Base-by-base conservation (phyloP, 768 basidiomycete genomes). In the Boletellus sp. region DNA sequence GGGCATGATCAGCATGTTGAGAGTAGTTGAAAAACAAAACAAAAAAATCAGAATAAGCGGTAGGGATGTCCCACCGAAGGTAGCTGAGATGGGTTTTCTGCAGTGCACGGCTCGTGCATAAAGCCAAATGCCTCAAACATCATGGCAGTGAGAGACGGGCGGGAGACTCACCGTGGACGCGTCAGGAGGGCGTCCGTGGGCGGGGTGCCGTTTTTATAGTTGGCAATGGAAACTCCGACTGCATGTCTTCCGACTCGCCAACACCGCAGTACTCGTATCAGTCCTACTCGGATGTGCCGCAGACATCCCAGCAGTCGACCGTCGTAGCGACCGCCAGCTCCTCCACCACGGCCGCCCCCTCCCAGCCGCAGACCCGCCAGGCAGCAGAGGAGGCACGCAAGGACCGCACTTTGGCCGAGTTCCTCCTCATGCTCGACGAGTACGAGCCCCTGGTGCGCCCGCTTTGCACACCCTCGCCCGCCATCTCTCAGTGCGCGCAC, bases 91-190 rank as follows among this genome's bases (percentile, higher is more conserved):
- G 76, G 66, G 58, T 81, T 63, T 84, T 90, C 87, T 86, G 83
- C 87, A 89, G 68, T 74, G 84, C 83, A 79, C 78, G 80, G 19
- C 54, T 53, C 76, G 78, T 73, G 80, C 85, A 58, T 89, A 87
- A 88, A 88, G 87, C 87, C 86, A 89, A 88, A 88, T 89, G 87
- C 87, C 87, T 89, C 87, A 87, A 87, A 83, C 86, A 89, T 89
- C 87, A 84, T 81, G 55, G 47, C 44, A 9, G 24, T 51, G n/a
- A 31, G 0, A 20, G 80, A 80, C 78, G 51, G 13, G 33, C 36
- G 15, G 12, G 6, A 38, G 38, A 52, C 51, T 66, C 53, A 76
- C 69, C 51, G 42, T 41, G 36, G 24, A 43, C 41, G 28, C 9
- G 28, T 28, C 28, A 28, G 11, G 28, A 28, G 28, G 9, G 9